A percentile compares a stretch with the other conserved stretches of the same genome.
Conservation (phyloP, 768 basidiomycete species). For the Lepiota venenata region DNA sequence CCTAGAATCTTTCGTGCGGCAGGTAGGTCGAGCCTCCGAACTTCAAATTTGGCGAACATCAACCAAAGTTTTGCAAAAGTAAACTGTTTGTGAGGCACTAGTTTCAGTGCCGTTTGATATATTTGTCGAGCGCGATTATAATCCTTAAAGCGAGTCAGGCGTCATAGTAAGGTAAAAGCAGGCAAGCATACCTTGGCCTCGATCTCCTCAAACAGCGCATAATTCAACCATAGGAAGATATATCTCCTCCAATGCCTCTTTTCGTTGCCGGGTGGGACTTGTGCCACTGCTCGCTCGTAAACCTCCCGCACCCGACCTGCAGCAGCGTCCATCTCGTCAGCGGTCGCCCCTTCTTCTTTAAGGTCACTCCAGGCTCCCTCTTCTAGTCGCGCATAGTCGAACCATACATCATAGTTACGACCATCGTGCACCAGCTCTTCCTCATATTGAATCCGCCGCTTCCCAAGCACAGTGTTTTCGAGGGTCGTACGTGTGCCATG, state of each 20-base stretch:
- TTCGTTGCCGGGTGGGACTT: slow-evolving; percentile 91
- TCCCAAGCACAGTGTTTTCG: slow-evolving; percentile 92
- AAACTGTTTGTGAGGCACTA: slow-evolving; percentile 95
- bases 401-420: slow-evolving; percentile 97
- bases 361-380: slow-evolving; percentile 82
- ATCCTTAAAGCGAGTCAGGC: slow-evolving; percentile 48
- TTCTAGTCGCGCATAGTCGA: slow-evolving; percentile 92
- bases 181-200: slow-evolving; percentile 74
- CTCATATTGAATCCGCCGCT: slow-evolving; percentile 98
- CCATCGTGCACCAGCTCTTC: slow-evolving; percentile 92
- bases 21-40: slow-evolving; percentile 74
- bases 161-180: background rate
- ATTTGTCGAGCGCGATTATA: slow-evolving; percentile 83
- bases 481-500: slow-evolving; percentile 86
- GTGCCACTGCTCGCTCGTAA: slow-evolving; percentile 93
- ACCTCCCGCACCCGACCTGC: slow-evolving; percentile 79
- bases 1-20: slow-evolving; percentile 91
- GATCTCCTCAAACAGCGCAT: slow-evolving; percentile 95
- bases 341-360: slow-evolving; percentile 68
- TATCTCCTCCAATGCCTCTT: slow-evolving; percentile 92
- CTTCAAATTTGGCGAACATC: slow-evolving; percentile 89
- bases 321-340: slow-evolving; percentile 65
- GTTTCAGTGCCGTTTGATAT: slow-evolving; percentile 83
- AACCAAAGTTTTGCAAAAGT: slow-evolving; percentile 98
- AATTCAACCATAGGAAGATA: slow-evolving; percentile 92